Base-by-base conservation (phyloP, 2,329 filamentous ascomycete genomes). In the Penicillium verrucosum region DNA sequence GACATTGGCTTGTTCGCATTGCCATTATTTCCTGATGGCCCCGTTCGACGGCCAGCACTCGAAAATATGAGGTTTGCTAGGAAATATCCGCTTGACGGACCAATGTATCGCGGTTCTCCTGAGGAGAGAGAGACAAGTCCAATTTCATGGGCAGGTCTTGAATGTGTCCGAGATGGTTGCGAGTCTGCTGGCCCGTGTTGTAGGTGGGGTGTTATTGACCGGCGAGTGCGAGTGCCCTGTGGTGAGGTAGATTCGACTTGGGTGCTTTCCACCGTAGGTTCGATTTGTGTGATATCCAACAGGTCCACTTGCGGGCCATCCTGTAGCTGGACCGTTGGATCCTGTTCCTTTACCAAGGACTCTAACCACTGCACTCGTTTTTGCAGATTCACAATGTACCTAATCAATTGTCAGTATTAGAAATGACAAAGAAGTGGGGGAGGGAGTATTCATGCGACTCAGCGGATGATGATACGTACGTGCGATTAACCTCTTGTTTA, bases 11-110 rank as follows among this genome's bases (percentile, higher is more conserved):
- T 59, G n/a, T 49, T 49, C 0, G 41, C 21, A 7, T 36, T 54
- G 25, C 18, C 58, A 56, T 44, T 55, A 29, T 40, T 47, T 32
- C 51, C 23, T 38, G 40, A 41, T 23, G 45, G 51, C 52, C 42
- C 60, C 18, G 61, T 44, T 42, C 69, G 49, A 59, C 70, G 52
- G 16, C 72, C 68, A 6, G 73, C 68, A 8, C 71, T 75, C 23
- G 75, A 70, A 12, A 83, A 73, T 61, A 83, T 75, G 3, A 82
- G 70, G 1, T 79, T 77, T 2, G 80, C 80, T 12, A 83, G 74
- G 41, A 82, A 81, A 54, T 81, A 82, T 1, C 81, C 82, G 37
- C 81, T 83, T 0, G 82, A 84, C 2, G 82, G 81, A 0, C 82
- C 82, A 14, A 84, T 79, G 46, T 84, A 84, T 55, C 79, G 73